phyloP scores from a whole-genome alignment of 352 stramenopile genomes.

The Phytophthora multivora region DNA sequence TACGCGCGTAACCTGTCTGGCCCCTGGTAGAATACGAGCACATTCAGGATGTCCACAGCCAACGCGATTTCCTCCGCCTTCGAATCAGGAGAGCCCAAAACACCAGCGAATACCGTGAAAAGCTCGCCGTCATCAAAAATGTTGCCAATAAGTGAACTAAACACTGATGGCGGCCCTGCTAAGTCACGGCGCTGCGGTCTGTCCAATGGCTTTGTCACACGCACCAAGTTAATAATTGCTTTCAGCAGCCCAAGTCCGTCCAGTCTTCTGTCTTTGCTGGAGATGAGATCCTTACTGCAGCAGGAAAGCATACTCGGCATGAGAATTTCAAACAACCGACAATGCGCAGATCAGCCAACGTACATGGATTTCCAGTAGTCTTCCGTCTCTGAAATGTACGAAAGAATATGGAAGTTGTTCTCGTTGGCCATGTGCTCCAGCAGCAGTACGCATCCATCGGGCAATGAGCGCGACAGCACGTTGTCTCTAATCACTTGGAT shows the following conservation, averaged over 20 bases:
- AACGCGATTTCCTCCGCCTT: slow-evolving; percentile 51
- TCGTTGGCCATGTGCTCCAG: slow-evolving; percentile 85
- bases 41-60: slow-evolving; percentile 71
- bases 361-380: slow-evolving; percentile 75
- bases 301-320: slow-evolving; percentile 1
- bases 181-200: slow-evolving; percentile 62
- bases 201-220: slow-evolving; percentile 65
- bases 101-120: slow-evolving; percentile 56
- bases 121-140: slow-evolving; percentile 69
- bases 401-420: slow-evolving; percentile 86
- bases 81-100: slow-evolving; percentile 57
- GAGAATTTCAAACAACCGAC: slow-evolving; percentile 1
- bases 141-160: slow-evolving; percentile 65
- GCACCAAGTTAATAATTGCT: slow-evolving; percentile 72
- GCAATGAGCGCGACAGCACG: slow-evolving; percentile 75
- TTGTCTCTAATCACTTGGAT: slow-evolving; percentile 91
- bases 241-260: slow-evolving; percentile 72
- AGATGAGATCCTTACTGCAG: slow-evolving; percentile 58
- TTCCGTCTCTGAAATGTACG: slow-evolving; percentile 77
- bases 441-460: slow-evolving; percentile 76
- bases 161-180: slow-evolving; percentile 59
- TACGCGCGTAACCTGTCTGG: slow-evolving; percentile 70
- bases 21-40: slow-evolving; percentile 72
- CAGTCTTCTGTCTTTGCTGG: slow-evolving; percentile 36
- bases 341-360: slow-evolving; percentile 12